Conservation (phyloP, 2,329 filamentous ascomycete species). For the Penicillium sp. region DNA sequence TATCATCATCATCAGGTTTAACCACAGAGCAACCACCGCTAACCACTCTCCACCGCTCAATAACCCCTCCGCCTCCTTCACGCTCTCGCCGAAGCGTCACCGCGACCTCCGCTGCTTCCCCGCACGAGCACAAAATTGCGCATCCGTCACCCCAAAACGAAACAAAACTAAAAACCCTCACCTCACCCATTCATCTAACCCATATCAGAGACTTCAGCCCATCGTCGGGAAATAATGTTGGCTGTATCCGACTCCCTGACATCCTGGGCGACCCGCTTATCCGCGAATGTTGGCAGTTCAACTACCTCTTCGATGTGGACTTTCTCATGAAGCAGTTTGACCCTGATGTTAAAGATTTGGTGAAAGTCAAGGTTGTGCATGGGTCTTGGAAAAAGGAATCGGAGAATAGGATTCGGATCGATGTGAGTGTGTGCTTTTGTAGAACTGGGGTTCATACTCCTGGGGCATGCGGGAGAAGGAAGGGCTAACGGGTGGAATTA, state of each 20-base stretch:
- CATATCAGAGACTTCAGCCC: constrained; percentile 67
- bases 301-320: constrained; percentile 61
- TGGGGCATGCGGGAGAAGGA: not conserved
- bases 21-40: constrained; percentile 14
- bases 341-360: constrained; percentile 56
- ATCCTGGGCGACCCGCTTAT: constrained; percentile 77
- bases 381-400: constrained; percentile 73
- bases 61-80: constrained; percentile 32
- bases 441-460: not conserved
- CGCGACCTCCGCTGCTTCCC: not conserved
- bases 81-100: constrained; percentile 13
- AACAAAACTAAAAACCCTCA: constrained; percentile 11
- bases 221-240: constrained; percentile 62
- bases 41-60: constrained; percentile 36
- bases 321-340: constrained; percentile 67
- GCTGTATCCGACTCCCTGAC: constrained; percentile 68
- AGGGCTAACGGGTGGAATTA: not conserved
- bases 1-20: constrained; percentile 10
- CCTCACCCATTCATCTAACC: constrained; percentile 75
- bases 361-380: constrained; percentile 65
- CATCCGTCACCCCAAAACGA: not conserved
- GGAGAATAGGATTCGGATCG: constrained; percentile 58
- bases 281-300: constrained; percentile 63
- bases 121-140: not conserved
- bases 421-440: constrained; percentile 50